These are phyloP conservation scores for Salvia miltiorrhiza DNA, from an alignment of 257 asterid genomes.

Conservation along the genomic window DNA sequence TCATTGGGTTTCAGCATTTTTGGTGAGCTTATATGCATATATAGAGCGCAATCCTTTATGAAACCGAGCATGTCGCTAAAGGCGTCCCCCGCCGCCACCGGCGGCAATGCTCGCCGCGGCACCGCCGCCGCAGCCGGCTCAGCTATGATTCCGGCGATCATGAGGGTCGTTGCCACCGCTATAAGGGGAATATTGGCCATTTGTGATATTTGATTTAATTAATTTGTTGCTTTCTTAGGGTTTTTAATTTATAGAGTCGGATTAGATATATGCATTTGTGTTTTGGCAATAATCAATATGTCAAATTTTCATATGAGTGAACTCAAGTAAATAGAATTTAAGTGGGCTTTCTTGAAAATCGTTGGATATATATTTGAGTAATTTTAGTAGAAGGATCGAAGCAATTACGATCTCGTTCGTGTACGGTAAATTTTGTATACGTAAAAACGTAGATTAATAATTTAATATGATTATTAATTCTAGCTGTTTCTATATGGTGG, in stretches of 20 bases:
- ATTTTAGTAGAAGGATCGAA: too few species aligned
- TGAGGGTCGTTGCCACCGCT: background rate
- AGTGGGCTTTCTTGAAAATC: background rate
- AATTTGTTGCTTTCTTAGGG: background rate
- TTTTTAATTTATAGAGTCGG: slow-evolving; percentile 6
- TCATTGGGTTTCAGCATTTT: slow-evolving; percentile 7
- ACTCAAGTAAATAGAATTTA: background rate
- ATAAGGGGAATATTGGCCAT: background rate
- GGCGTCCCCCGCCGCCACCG: background rate
- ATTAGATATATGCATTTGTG: background rate
- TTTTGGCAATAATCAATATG: background rate
- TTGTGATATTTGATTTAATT: background rate
- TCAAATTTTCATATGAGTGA: background rate
- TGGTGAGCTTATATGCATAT: slow-evolving; percentile 19
- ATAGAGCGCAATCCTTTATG: slow-evolving; percentile 10
- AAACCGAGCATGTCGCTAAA: slow-evolving; percentile 10
- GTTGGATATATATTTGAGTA: too few species aligned
- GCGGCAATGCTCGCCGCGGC: background rate
- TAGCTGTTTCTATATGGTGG: too few species aligned
- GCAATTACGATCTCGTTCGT: too few species aligned
- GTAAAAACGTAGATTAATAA: too few species aligned
- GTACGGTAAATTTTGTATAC: too few species aligned
- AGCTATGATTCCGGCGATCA: slow-evolving; percentile 8
- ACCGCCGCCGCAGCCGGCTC: background rate
- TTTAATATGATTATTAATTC: too few species aligned